These are phyloP conservation scores for Pichia nakasei DNA, from an alignment of 805 yeast genomes.

Conservation along the genomic window DNA sequence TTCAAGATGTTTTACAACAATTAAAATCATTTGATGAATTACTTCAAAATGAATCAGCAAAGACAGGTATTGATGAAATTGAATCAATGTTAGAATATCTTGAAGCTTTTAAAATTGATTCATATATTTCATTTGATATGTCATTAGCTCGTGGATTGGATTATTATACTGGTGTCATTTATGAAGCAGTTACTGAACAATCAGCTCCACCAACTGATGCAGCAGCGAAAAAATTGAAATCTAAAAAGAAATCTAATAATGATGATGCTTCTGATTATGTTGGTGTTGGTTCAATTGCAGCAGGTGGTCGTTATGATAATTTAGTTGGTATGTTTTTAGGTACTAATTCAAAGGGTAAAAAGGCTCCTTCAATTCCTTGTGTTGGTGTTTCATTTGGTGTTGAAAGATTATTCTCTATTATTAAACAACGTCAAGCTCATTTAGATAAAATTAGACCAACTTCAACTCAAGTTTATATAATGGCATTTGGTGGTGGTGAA, in stretches of 20 bases:
- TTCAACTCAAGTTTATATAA: constrained; percentile 86
- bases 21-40: constrained; percentile 53
- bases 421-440: constrained; percentile 64
- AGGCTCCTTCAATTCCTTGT: constrained; percentile 75
- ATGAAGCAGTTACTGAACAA: constrained; percentile 91
- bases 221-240: constrained; percentile 47
- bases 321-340: constrained; percentile 92
- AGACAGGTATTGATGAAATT: constrained; percentile 77
- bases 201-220: constrained; percentile 93
- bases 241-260: constrained; percentile 12
- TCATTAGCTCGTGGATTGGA: constrained; percentile 96
- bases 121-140: constrained; percentile 73
- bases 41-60: constrained; percentile 60
- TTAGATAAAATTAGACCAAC: constrained; percentile 66
- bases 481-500: constrained; percentile 99
- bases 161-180: constrained; percentile 93
- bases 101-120: constrained; percentile 70
- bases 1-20: constrained; percentile 48
- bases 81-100: constrained; percentile 61
- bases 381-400: constrained; percentile 97
- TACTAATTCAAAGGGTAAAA: constrained; percentile 67
- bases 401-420: constrained; percentile 85
- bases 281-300: constrained; percentile 97
- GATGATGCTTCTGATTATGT: constrained; percentile 92
- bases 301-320: constrained; percentile 97